These are phyloP conservation scores for Nymphaea colorata DNA, from an alignment of 164 flowering plant genomes.

Conservation along the genomic window DNA sequence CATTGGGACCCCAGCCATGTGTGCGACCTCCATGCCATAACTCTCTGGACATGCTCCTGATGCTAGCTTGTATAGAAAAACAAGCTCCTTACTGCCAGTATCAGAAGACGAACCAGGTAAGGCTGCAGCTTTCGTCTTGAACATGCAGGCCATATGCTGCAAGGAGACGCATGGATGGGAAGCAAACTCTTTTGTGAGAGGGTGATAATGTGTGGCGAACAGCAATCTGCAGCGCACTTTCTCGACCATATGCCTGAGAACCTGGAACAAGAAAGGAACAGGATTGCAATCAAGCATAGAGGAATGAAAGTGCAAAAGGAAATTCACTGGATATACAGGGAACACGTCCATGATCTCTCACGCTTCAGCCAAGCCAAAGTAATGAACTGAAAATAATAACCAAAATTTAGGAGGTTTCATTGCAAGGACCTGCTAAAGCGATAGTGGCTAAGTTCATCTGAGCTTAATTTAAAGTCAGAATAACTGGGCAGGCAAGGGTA, in stretches of 20 bases:
- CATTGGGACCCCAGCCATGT: slow-evolving; percentile 80
- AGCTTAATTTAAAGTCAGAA: too few relatives aligned
- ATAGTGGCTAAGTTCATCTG: too few relatives aligned
- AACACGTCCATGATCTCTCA: too few relatives aligned
- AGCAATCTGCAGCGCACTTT: slow-evolving; percentile 80
- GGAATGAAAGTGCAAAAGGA: too few relatives aligned
- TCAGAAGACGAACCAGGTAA: not conserved
- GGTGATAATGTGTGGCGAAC: slow-evolving; percentile 94
- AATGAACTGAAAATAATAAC: too few relatives aligned
- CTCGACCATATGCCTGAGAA: slow-evolving; percentile 86
- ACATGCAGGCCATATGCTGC: slow-evolving; percentile 86
- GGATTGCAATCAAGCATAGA: not conserved
- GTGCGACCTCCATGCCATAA: slow-evolving; percentile 87
- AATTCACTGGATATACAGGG: too few relatives aligned
- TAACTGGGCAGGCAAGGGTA: too few relatives aligned
- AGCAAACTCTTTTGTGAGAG: slow-evolving; percentile 87
- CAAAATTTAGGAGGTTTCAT: too few relatives aligned
- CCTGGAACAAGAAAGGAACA: slow-evolving; percentile 27
- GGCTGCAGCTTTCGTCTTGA: slow-evolving; percentile 22
- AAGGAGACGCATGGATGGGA: slow-evolving; percentile 72
- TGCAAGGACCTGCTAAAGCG: too few relatives aligned
- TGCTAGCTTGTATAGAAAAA: slow-evolving; percentile 69
- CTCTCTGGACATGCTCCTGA: slow-evolving; percentile 94
- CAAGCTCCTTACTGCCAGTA: slow-evolving; percentile 34
- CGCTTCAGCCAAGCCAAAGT: too few relatives aligned